Base-by-base conservation (phyloP, 2,329 filamentous ascomycete genomes). In the Fusarium sambucinum region DNA sequence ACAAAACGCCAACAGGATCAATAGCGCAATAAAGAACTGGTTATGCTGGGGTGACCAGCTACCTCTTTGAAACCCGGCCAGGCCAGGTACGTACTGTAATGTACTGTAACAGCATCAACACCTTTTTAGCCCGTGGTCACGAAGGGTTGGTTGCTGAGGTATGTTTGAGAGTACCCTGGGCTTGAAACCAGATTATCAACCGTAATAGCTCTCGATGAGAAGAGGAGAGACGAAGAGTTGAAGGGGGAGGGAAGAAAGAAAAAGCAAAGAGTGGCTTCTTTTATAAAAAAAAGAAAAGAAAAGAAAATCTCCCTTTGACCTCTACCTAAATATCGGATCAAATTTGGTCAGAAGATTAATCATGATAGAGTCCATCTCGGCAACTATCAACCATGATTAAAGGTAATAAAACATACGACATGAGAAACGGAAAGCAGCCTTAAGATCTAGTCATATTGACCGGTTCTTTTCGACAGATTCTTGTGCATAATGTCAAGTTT, bases 321-420 rank as follows among this genome's bases (percentile, higher is more conserved):
- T 51, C 17, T 12, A 42, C 9, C 10, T 9, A 40, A 51, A 27
- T 40, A 4, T 40, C 33, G 33, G 33, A 17, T 51, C 33, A 51
- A 51, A 51, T 40, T 35, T 51, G 32, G 33, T 63, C 62, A 67
- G 62, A 58, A 67, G 66, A 69, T 38, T 35, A 51, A 61, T 65
- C 61, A 62, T 58, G 54, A 56, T 63, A 63, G 46, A 57, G 19
- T 56, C 25, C 29, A 45, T 45, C 19, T 45, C 42, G 42, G 42
- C 42, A 45, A 29, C 42, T 45, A 17, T 19, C 42, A 30, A 16
- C 47, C 52, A 58, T 37, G 42, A 42, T 51, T 32, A 55, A 50
- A 45, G n/a, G 42, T 32, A 48, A 63, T 33, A n/a, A 46, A 64
- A 64, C 52, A 64, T 64, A 64, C 61, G 61, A 66, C 55, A 37